phyloP scores from a whole-genome alignment of 257 asterid species.

The Henckelia pumila region DNA sequence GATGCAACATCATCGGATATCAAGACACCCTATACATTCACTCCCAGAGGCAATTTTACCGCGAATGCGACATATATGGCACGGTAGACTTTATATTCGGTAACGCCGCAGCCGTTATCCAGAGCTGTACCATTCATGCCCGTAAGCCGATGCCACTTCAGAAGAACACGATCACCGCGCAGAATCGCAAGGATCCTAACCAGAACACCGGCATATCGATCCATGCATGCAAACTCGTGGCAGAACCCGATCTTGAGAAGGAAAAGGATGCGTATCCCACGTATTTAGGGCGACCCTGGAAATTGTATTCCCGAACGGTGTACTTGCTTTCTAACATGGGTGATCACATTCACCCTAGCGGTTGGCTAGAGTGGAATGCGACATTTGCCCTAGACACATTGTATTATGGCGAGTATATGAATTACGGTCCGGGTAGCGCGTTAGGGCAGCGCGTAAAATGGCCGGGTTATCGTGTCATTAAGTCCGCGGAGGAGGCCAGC shows the following conservation, averaged over 20 bases:
- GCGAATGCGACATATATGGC: neutral
- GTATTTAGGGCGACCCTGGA: conserved; percentile 23
- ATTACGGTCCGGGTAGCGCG: neutral
- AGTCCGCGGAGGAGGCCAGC: conserved; percentile 4
- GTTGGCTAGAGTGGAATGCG: conserved; percentile 18
- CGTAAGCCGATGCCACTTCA: neutral
- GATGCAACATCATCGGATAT: neutral
- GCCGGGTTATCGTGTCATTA: neutral
- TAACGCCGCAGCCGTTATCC: neutral
- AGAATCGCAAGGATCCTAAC: neutral
- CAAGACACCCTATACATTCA: neutral
- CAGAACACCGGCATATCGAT: neutral
- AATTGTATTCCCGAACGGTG: conserved; percentile 13
- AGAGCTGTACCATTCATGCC: neutral
- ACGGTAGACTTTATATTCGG: neutral
- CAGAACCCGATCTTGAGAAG: neutral
- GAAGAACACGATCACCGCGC: neutral
- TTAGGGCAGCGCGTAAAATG: neutral
- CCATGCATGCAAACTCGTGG: neutral
- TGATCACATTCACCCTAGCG: neutral
- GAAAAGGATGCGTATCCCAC: neutral
- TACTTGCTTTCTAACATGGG: conserved; percentile 12
- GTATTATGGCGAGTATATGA: conserved; percentile 20
- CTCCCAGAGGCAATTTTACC: neutral
- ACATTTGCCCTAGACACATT: conserved; percentile 14